A percentile compares a stretch with the other conserved stretches of the same genome.
Evolutionary conservation across 1,284 basidiomycete species (phyloP).

Genomic region (Moesziomyces parantarcticus): DNA sequence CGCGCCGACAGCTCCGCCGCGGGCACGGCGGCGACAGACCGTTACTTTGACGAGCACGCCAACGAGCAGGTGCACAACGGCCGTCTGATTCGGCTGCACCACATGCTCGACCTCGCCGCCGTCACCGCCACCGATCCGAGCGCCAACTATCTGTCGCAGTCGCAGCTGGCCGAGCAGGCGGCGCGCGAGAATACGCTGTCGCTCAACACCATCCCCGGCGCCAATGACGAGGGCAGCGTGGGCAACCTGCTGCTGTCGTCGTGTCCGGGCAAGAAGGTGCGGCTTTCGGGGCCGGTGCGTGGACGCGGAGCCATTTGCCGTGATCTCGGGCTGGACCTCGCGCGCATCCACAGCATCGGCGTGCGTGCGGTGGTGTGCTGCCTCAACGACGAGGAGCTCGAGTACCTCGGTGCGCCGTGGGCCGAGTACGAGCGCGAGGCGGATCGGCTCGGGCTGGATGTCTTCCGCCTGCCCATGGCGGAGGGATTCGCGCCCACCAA

Average conservation of each 20-base stretch:
- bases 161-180: conserved; percentile 31
- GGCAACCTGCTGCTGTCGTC: conserved; percentile 92
- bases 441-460: conserved; percentile 77
- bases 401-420: conserved; percentile 86
- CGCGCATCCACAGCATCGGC: conserved; percentile 79
- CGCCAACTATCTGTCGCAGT: conserved; percentile 26
- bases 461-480: conserved; percentile 83
- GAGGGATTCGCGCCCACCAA: conserved; percentile 88
- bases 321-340: conserved; percentile 81
- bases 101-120: conserved; percentile 46
- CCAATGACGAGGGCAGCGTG: conserved; percentile 67
- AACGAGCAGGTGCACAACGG: conserved; percentile 48
- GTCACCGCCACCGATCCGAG: conserved; percentile 30
- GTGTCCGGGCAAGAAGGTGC: conserved; percentile 96
- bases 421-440: conserved; percentile 78
- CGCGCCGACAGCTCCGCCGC: conserved; percentile 3
- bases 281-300: conserved; percentile 81
- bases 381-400: conserved; percentile 85
- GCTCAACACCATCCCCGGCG: conserved; percentile 6
- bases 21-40: conserved; percentile 5
- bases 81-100: conserved; percentile 52
- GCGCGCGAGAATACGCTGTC: conserved; percentile 12
- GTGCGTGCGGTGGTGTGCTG: conserved; percentile 87
- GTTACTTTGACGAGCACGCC: conserved; percentile 24
- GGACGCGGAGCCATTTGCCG: conserved; percentile 86